phyloP scores from a whole-genome alignment of 1,139 yeast genomes.

The Protomyces lactucae-debilis region DNA sequence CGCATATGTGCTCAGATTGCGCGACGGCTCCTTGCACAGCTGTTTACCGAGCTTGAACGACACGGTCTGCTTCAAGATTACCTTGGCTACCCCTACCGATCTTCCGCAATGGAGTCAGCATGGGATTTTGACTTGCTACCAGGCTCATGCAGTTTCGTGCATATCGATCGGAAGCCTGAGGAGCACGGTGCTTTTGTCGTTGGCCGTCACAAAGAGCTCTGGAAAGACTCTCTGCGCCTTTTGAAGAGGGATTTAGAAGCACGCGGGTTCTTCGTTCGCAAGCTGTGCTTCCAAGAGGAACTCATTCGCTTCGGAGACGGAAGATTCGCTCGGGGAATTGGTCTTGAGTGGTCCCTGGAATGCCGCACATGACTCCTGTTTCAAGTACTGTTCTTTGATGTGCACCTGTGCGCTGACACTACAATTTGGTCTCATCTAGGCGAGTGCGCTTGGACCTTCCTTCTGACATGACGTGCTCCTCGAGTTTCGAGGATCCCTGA shows the following conservation, averaged over 20 bases:
- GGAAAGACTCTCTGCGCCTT: not conserved
- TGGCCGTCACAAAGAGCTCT: not conserved
- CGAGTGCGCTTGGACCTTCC: no score
- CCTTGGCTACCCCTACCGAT: not conserved
- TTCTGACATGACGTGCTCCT: no score
- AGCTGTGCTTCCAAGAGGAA: not conserved
- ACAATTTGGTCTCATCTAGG: not conserved
- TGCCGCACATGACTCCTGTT: not conserved
- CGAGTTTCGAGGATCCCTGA: no score
- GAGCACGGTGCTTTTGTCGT: not conserved
- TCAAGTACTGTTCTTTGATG: not conserved
- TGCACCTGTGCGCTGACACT: not conserved
- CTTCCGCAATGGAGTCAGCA: not conserved
- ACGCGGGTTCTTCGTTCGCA: not conserved
- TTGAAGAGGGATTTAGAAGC: not conserved
- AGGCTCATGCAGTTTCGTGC: not conserved
- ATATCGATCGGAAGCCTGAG: not conserved
- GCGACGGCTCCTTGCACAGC: not conserved
- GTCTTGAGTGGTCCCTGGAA: not conserved
- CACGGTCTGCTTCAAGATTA: not conserved
- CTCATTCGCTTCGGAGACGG: not conserved
- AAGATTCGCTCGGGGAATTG: not conserved
- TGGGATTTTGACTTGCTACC: not conserved
- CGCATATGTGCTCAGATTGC: not conserved
- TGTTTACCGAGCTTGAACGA: not conserved